These are phyloP conservation scores for Castanea mollissima DNA, from an alignment of 306 rosid species.

Conservation along the genomic window DNA sequence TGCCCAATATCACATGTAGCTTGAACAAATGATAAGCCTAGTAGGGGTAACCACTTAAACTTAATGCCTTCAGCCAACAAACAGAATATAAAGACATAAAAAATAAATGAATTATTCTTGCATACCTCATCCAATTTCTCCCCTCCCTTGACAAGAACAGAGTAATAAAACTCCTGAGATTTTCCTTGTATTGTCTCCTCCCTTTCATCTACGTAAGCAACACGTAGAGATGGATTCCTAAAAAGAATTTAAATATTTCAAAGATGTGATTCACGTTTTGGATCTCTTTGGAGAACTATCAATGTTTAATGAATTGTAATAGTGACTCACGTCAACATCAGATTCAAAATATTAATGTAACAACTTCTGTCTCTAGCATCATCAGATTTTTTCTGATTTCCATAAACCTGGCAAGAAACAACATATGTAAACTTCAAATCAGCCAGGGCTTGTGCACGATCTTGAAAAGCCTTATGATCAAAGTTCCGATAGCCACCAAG, in stretches of 20 bases:
- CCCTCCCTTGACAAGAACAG: conserved; percentile 96
- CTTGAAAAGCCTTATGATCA: conserved; percentile 25
- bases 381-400: conserved; percentile 71
- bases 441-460: conserved; percentile 71
- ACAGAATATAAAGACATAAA: not conserved
- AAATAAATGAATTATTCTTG: conserved; percentile 1
- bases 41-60: not conserved
- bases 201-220: conserved; percentile 87
- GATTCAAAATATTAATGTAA: conserved; percentile 65
- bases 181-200: conserved; percentile 54
- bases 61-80: not conserved
- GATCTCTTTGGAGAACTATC: conserved; percentile 1
- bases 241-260: conserved; percentile 22
- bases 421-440: conserved; percentile 94
- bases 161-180: conserved; percentile 51
- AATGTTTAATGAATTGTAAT: conserved; percentile 17
- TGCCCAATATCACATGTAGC: not conserved
- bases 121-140: conserved; percentile 91
- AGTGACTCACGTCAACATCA: conserved; percentile 76
- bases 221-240: conserved; percentile 81
- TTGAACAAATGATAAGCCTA: not conserved
- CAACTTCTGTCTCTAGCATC: conserved; percentile 45
- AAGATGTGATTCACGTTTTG: conserved; percentile 23
- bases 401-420: conserved; percentile 90
- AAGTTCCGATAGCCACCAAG: conserved; percentile 41